Base-by-base conservation (phyloP, 257 asterid genomes). In the Leptodermis oblonga region DNA sequence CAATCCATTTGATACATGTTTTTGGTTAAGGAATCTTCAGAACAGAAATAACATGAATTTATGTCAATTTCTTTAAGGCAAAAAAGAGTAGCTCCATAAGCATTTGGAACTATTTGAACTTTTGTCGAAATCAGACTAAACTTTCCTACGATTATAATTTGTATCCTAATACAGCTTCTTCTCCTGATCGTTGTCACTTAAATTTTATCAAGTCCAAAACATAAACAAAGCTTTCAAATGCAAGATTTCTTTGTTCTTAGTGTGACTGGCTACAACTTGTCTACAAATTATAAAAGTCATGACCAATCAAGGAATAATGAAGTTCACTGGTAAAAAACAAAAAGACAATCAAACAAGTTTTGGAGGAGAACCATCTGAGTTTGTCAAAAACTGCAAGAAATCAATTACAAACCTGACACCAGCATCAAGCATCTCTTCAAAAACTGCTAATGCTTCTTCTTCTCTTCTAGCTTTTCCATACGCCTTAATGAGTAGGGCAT, bases 351-450 rank as follows among this genome's bases (percentile, higher is more conserved):
- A 64, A 51, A 33, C 10, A 39, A 31, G 30, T 63, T 20, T 45
- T 39, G 37, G 46, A 22, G 1, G 26, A 41, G 53, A 53, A 37
- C 28, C 4, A 45, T 45, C 23, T 66, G 30, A 72, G 25, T 8
- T 48, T 5, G 42, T 28, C 4, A 64, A 46, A 76, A 10, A 36
- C 18, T 61, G 65, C 43, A 42, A 49, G 68, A 58, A 68, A 64
- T 66, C 43, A 67, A 74, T 67, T 69, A 73, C 81, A 48, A 62
- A 90, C 99, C 96, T 87, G 77, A 94, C 94, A 69, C 95, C 96
- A 73, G 97, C 92, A 86, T 94, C 96, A 74, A 94, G 97, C 99
- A 94, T 94, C 88, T 88, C 97, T 82, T 90, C 99, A 71, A 94
- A 94, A 74, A 89, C 96, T 55, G 97, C 87, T 69, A 94, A 83